Evolutionary conservation across 805 yeast genomes (phyloP).

Genomic region (Starmera caribaea): DNA sequence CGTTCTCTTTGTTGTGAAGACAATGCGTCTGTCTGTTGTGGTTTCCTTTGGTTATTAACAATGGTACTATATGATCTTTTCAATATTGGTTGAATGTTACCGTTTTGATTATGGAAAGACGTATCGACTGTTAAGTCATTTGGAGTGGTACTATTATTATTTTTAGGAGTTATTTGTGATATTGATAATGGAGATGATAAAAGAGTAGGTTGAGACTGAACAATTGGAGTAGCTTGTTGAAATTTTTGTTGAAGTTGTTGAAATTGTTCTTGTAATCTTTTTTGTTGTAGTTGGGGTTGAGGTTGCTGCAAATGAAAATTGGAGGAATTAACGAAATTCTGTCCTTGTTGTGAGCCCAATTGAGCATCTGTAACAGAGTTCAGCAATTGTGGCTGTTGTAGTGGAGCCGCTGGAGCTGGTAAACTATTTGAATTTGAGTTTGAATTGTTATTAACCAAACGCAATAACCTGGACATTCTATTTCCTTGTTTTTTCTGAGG

Average conservation of each 20-base stretch:
- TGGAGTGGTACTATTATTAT: not conserved
- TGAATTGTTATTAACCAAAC: not conserved
- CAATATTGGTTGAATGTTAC: not conserved
- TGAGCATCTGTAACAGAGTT: too few species aligned
- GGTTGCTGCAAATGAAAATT: too few species aligned
- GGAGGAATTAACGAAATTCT: too few species aligned
- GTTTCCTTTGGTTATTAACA: not conserved
- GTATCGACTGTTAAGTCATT: too few species aligned
- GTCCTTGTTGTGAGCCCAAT: too few species aligned
- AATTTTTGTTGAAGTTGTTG: not conserved
- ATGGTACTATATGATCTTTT: constrained; percentile 1
- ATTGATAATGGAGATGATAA: not conserved
- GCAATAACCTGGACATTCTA: constrained; percentile 1
- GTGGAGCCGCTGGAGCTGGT: not conserved
- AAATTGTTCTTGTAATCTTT: constrained; percentile 69
- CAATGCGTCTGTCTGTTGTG: not conserved
- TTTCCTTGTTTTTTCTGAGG: not conserved
- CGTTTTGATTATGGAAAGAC: not conserved
- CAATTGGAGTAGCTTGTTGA: too few species aligned
- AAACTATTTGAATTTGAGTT: too few species aligned
- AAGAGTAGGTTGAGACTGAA: not conserved
- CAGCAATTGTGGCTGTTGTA: constrained; percentile 39
- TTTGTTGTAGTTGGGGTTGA: constrained; percentile 52
- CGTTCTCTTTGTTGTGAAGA: constrained; percentile 1
- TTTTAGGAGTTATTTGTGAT: not conserved